phyloP scores from a whole-genome alignment of 768 basidiomycete species.

The Hortiboletus campestris region DNA sequence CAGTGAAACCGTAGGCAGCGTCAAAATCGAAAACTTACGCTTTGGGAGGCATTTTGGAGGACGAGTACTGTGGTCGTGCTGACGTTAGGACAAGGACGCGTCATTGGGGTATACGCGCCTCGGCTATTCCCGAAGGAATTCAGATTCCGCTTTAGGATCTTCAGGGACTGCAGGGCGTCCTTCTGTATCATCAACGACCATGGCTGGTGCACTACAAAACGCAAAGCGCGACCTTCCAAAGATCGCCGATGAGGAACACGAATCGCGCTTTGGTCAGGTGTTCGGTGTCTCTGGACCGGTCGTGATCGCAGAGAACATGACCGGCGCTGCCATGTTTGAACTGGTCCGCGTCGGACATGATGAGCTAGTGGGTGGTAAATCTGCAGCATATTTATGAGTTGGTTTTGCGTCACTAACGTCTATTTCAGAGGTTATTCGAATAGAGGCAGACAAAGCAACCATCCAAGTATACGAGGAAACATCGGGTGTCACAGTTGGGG shows the following conservation, averaged over 20 bases:
- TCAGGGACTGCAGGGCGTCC: background rate
- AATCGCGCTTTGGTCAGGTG: conserved; percentile 83
- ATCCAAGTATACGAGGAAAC: conserved; percentile 99
- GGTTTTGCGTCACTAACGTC: conserved; percentile 10
- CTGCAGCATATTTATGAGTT: background rate
- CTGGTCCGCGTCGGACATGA: conserved; percentile 98
- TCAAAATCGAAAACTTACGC: conserved; percentile 56
- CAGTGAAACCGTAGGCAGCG: background rate
- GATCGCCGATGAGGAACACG: conserved; percentile 87
- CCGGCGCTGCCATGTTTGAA: conserved; percentile 95
- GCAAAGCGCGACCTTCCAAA: conserved; percentile 85
- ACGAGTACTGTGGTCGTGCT: conserved; percentile 22
- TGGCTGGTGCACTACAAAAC: conserved; percentile 93
- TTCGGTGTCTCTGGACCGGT: conserved; percentile 98
- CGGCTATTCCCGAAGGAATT: conserved; percentile 28
- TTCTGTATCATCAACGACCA: conserved; percentile 32
- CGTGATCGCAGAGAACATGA: conserved; percentile 95
- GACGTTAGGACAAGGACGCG: conserved; percentile 33
- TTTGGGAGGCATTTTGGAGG: conserved; percentile 83
- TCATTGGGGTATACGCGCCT: conserved; percentile 32
- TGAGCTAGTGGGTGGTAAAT: conserved; percentile 92
- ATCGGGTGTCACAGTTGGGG: conserved; percentile 97
- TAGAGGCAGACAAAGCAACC: conserved; percentile 96
- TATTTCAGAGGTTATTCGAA: conserved; percentile 91
- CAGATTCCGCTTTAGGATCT: conserved; percentile 29